A percentile compares a stretch with the other conserved stretches of the same genome.
phyloP scores from a whole-genome alignment of 2,329 filamentous ascomycete species.

The Ophiostoma pallidulum region DNA sequence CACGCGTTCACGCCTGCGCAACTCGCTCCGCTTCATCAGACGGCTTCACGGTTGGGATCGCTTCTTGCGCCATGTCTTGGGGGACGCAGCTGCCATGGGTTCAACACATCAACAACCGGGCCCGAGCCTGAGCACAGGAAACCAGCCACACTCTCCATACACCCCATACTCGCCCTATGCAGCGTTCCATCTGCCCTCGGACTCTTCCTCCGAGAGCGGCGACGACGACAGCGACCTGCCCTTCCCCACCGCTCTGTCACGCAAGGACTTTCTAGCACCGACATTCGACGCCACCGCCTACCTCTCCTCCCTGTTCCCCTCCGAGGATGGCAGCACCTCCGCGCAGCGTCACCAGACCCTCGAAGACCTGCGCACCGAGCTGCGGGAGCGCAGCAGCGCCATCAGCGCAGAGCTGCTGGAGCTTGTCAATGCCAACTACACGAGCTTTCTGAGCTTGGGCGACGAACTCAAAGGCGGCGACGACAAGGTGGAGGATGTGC shows the following conservation, averaged over 20 bases:
- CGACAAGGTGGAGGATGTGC: constrained; percentile 81
- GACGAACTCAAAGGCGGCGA: constrained; percentile 76
- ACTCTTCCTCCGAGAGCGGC: constrained; percentile 26
- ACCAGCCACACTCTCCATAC: constrained; percentile 21
- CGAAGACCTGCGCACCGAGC: constrained; percentile 79
- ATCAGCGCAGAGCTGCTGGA: constrained; percentile 84
- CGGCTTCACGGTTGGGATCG: too few species aligned
- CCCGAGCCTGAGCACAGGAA: too few species aligned
- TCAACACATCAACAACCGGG: neutral
- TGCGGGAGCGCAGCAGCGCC: constrained; percentile 68
- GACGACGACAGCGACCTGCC: constrained; percentile 63
- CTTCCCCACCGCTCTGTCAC: constrained; percentile 76
- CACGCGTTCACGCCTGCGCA: too few species aligned
- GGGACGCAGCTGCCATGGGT: too few species aligned
- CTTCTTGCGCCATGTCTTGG: too few species aligned
- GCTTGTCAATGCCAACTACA: constrained; percentile 91
- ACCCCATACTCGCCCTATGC: constrained; percentile 25
- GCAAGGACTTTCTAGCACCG: constrained; percentile 68
- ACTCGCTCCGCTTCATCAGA: too few species aligned
- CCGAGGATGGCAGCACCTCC: constrained; percentile 30
- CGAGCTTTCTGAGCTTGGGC: constrained; percentile 78
- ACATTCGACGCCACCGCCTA: constrained; percentile 74
- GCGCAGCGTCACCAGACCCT: constrained; percentile 89
- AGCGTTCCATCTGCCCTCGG: constrained; percentile 35
- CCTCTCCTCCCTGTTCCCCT: constrained; percentile 42